Percentiles rank a stretch among this genome's conserved stretches.
phyloP scores from a whole-genome alignment of 805 yeast genomes.

The Zygosaccharomyces bailii region DNA sequence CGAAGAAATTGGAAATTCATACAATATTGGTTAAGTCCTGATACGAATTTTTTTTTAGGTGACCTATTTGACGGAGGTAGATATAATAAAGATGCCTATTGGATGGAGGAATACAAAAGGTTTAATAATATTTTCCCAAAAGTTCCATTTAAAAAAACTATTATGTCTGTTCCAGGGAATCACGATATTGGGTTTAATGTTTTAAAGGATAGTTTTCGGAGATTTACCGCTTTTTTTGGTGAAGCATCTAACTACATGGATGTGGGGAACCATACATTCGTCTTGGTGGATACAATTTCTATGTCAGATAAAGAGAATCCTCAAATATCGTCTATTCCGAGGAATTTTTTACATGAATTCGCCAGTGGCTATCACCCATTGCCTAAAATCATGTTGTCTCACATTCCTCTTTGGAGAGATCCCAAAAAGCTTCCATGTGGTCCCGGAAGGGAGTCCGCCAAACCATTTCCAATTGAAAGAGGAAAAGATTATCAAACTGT shows the following conservation, averaged over 20 bases:
- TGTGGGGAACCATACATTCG: slow-evolving; percentile 67
- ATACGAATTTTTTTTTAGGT: slow-evolving; percentile 76
- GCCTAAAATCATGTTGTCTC: slow-evolving; percentile 73
- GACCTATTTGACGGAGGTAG: slow-evolving; percentile 96
- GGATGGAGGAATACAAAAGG: slow-evolving; percentile 69
- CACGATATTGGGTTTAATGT: slow-evolving; percentile 96
- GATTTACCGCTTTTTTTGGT: slow-evolving; percentile 77
- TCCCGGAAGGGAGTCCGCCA: slow-evolving; percentile 63
- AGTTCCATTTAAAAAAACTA: slow-evolving; percentile 43
- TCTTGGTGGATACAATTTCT: slow-evolving; percentile 80
- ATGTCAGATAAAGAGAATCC: slow-evolving; percentile 56
- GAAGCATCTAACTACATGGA: slow-evolving; percentile 51
- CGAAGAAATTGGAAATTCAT: slow-evolving; percentile 66
- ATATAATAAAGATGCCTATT: slow-evolving; percentile 67
- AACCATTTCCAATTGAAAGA: slow-evolving; percentile 59
- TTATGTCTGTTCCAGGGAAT: slow-evolving; percentile 74
- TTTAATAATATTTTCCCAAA: slow-evolving; percentile 65
- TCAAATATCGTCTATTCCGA: slow-evolving; percentile 46
- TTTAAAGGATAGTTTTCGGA: slow-evolving; percentile 48
- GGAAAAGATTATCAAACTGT: slow-evolving; percentile 92
- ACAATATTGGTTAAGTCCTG: slow-evolving; percentile 62
- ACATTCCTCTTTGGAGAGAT: slow-evolving; percentile 82
- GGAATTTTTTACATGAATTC: slow-evolving; percentile 47
- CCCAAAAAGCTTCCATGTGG: slow-evolving; percentile 68
- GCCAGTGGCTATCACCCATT: slow-evolving; percentile 27